phyloP scores from a whole-genome alignment of 257 asterid genomes.

The Pogostemon cablin region DNA sequence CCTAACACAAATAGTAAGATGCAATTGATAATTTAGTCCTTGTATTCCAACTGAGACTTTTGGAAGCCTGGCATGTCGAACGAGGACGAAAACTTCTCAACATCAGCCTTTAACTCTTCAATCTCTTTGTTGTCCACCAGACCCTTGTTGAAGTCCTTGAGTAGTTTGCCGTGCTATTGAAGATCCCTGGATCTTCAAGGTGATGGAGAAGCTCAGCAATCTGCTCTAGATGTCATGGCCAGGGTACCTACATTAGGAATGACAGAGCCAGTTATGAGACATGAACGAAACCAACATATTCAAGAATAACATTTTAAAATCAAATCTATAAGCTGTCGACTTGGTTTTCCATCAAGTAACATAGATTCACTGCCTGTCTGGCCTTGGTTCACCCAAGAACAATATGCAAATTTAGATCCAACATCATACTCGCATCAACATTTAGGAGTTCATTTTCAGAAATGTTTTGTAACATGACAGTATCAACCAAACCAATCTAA shows the following conservation, averaged over 20 bases:
- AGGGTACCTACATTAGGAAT: slow-evolving; percentile 68
- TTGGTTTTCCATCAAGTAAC: neutral
- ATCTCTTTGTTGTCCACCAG: slow-evolving; percentile 78
- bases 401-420: too few relatives aligned
- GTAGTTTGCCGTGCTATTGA: slow-evolving; percentile 75
- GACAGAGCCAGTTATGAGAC: neutral
- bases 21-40: slow-evolving; percentile 42
- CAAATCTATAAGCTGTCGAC: neutral
- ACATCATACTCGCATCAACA: too few relatives aligned
- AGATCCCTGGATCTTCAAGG: slow-evolving; percentile 71
- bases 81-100: slow-evolving; percentile 72
- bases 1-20: neutral
- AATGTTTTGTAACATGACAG: too few relatives aligned
- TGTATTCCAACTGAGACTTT: slow-evolving; percentile 86
- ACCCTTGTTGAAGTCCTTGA: slow-evolving; percentile 97
- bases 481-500: too few relatives aligned
- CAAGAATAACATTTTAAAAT: neutral
- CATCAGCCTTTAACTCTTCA: slow-evolving; percentile 89
- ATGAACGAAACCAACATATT: neutral
- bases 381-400: too few relatives aligned
- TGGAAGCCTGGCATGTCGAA: slow-evolving; percentile 96
- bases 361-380: too few relatives aligned
- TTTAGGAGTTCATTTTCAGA: too few relatives aligned
- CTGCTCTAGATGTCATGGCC: slow-evolving; percentile 97
- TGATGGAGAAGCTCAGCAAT: slow-evolving; percentile 91